phyloP scores from a whole-genome alignment of 805 yeast genomes.

The Spathaspora arborariae region DNA sequence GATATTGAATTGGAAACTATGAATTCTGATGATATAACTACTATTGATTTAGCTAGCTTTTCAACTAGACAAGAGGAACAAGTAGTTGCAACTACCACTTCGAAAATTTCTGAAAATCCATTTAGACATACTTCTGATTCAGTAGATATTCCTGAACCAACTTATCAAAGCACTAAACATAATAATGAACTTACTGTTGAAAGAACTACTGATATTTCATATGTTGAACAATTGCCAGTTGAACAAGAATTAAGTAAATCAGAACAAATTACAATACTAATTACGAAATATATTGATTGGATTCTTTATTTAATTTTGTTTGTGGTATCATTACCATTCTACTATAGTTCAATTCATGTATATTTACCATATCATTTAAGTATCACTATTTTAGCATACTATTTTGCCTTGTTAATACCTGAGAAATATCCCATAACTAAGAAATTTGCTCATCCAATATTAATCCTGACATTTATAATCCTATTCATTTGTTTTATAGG shows the following conservation, averaged over 20 bases:
- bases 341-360: constrained; percentile 47
- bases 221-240: not conserved
- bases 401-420: constrained; percentile 45
- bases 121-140: constrained; percentile 6
- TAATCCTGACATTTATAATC: constrained; percentile 62
- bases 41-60: constrained; percentile 27
- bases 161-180: not conserved
- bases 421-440: constrained; percentile 40
- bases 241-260: constrained; percentile 8
- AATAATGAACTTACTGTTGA: not conserved
- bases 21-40: constrained; percentile 31
- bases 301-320: constrained; percentile 44
- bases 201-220: not conserved
- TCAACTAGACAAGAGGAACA: constrained; percentile 14
- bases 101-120: constrained; percentile 14
- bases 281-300: constrained; percentile 53
- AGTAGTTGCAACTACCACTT: not conserved
- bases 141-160: not conserved
- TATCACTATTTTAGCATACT: constrained; percentile 55
- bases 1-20: constrained; percentile 14
- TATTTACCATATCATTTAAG: constrained; percentile 62
- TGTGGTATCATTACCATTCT: constrained; percentile 56
- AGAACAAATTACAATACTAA: constrained; percentile 28
- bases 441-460: constrained; percentile 66
- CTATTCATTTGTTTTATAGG: constrained; percentile 60